These are phyloP conservation scores for Endocalyx cinctus DNA, from an alignment of 2,329 filamentous ascomycete genomes.

Conservation along the genomic window DNA sequence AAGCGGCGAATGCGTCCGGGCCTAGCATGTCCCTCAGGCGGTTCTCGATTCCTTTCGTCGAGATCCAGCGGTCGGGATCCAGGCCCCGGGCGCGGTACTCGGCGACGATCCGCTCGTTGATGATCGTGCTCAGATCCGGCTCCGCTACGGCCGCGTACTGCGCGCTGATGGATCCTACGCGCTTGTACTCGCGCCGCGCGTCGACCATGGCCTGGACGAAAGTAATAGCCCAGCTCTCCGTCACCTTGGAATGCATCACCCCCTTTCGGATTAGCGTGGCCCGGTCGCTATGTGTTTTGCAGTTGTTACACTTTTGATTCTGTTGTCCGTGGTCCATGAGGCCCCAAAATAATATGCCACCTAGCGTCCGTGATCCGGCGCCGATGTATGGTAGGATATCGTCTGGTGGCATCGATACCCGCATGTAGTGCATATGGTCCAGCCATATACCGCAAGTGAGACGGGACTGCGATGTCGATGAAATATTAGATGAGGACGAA, in stretches of 20 bases:
- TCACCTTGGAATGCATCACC: slow-evolving; percentile 9
- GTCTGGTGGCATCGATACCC: slow-evolving; percentile 9
- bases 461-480: slow-evolving; percentile 4
- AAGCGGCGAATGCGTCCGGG: slow-evolving; percentile 3
- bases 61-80: slow-evolving; percentile 10
- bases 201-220: slow-evolving; percentile 13
- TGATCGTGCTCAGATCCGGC: slow-evolving; percentile 5
- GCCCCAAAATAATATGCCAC: slow-evolving; percentile 12
- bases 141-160: slow-evolving; percentile 9
- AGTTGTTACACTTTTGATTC: slow-evolving; percentile 4
- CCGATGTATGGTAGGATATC: slow-evolving; percentile 13
- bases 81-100: slow-evolving; percentile 10
- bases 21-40: slow-evolving; percentile 6
- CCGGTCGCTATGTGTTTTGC: slow-evolving; percentile 3
- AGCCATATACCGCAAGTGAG: slow-evolving; percentile 12
- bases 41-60: slow-evolving; percentile 7
- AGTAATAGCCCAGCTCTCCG: slow-evolving; percentile 3
- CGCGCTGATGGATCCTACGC: slow-evolving; percentile 8
- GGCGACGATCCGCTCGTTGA: slow-evolving; percentile 5
- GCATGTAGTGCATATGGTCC: slow-evolving; percentile 11
- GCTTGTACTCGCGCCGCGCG: slow-evolving; percentile 11
- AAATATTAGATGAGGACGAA: background rate
- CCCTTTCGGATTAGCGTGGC: slow-evolving; percentile 2
- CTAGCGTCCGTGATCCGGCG: slow-evolving; percentile 8
- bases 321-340: too few relatives aligned